These are phyloP conservation scores for Pyricularia pennisetigena DNA, from an alignment of 2,329 filamentous ascomycete genomes.

Conservation along the genomic window DNA sequence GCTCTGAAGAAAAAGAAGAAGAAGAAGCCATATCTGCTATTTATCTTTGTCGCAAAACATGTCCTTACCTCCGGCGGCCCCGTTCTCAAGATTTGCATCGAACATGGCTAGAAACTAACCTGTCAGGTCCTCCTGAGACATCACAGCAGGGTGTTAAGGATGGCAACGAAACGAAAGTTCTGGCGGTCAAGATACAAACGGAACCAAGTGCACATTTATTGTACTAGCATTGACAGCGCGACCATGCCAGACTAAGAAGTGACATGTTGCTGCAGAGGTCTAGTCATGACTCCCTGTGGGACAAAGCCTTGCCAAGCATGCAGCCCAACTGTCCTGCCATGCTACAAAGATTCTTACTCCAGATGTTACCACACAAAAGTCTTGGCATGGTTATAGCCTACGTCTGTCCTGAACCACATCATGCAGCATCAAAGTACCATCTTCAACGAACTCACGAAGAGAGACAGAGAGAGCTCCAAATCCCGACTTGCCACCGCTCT, in stretches of 20 bases:
- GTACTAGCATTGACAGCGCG: background rate
- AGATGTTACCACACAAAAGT: background rate
- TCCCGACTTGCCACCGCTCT: background rate
- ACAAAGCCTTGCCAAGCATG: background rate
- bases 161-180: background rate
- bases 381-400: too few species aligned
- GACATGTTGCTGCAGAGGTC: background rate
- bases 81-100: background rate
- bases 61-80: background rate
- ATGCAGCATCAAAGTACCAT: background rate
- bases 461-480: background rate
- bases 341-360: background rate
- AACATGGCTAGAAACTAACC: background rate
- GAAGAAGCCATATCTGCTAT: background rate
- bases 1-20: background rate
- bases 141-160: background rate
- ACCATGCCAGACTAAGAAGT: background rate
- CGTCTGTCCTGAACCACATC: background rate
- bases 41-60: background rate
- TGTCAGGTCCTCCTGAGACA: background rate
- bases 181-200: background rate
- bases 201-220: background rate
- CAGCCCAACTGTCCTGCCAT: background rate
- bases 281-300: background rate
- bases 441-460: background rate